Percentiles rank a stretch among this genome's conserved stretches.
Conservation (phyloP, 129 eudicot genomes). For the Saussurea involucrata region DNA sequence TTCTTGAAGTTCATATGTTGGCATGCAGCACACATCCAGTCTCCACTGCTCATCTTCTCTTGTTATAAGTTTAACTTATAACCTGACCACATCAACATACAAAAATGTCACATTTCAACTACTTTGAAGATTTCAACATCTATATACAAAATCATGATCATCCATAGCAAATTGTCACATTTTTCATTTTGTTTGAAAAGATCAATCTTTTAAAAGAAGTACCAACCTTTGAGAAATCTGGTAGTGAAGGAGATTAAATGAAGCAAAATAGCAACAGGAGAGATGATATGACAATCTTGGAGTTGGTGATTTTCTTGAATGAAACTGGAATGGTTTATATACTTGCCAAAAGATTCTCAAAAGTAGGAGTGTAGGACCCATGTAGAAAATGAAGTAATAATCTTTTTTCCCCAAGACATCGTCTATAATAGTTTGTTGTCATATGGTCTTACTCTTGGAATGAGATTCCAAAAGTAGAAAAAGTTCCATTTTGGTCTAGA, state of each 20-base stretch:
- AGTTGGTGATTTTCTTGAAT: conserved; percentile 47
- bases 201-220: conserved; percentile 1
- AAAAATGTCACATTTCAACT: not conserved
- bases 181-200: not conserved
- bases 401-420: conserved; percentile 17
- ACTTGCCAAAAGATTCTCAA: conserved; percentile 37
- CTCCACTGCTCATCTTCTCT: conserved; percentile 75
- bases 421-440: conserved; percentile 18
- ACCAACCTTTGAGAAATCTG: conserved; percentile 36
- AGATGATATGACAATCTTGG: conserved; percentile 22
- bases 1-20: conserved; percentile 81
- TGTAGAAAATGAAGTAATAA: conserved; percentile 5
- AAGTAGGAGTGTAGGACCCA: conserved; percentile 52
- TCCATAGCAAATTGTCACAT: conserved; percentile 5
- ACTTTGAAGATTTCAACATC: not conserved
- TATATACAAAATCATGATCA: not conserved
- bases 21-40: conserved; percentile 92
- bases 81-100: conserved; percentile 15
- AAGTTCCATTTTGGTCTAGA: conserved; percentile 25
- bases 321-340: conserved; percentile 51
- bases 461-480: conserved; percentile 53
- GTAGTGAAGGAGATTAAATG: not conserved
- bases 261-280: conserved; percentile 24
- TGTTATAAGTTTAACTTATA: conserved; percentile 16
- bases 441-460: conserved; percentile 35